These are phyloP conservation scores for Retiboletus flavoniger DNA, from an alignment of 1,284 basidiomycete species.

Conservation along the genomic window DNA sequence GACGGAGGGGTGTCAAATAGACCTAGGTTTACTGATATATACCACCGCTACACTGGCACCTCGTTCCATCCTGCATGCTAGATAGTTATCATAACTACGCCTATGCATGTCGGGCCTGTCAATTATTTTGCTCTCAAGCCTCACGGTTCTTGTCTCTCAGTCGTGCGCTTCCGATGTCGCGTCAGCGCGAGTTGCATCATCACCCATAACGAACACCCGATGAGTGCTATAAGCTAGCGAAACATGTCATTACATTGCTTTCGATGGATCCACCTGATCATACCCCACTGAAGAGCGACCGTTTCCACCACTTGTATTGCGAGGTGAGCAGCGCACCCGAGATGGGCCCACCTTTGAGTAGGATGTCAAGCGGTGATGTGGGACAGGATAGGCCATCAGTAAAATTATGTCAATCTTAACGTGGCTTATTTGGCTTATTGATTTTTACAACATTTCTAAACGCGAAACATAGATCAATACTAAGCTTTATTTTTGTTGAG, in stretches of 20 bases:
- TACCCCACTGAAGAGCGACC: constrained; percentile 29
- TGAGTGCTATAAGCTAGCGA: constrained; percentile 14
- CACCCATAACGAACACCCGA: constrained; percentile 10
- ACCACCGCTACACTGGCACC: neutral
- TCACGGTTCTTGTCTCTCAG: neutral
- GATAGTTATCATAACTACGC: neutral
- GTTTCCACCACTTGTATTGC: constrained; percentile 29
- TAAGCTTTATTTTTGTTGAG: no score
- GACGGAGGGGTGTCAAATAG: constrained; percentile 20
- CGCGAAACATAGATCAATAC: no score
- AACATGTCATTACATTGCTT: constrained; percentile 1
- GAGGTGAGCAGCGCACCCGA: constrained; percentile 28
- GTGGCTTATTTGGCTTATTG: no score
- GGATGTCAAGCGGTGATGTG: neutral
- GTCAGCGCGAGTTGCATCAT: neutral
- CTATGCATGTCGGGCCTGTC: no score
- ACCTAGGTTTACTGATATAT: no score
- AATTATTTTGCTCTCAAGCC: neutral
- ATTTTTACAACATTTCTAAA: no score
- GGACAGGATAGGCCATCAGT: no score
- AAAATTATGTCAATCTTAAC: no score
- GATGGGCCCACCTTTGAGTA: neutral
- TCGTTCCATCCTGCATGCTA: neutral
- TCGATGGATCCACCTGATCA: neutral
- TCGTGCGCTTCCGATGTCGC: neutral